Conservation (phyloP, 2,329 filamentous ascomycete genomes). For the Mycogone perniciosa region DNA sequence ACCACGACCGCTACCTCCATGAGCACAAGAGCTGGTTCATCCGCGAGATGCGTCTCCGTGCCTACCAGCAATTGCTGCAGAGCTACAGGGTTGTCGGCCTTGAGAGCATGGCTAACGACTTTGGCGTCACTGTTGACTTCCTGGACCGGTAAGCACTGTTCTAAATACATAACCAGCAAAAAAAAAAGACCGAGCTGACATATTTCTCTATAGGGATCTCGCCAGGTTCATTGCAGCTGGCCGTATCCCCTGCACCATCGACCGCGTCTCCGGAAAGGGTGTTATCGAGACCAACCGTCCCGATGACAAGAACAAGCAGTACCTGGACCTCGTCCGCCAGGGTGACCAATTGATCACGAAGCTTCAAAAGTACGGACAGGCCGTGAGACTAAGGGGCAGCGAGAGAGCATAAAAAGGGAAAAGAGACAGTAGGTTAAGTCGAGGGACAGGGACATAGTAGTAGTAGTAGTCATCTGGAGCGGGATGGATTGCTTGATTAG, state of each 20-base stretch:
- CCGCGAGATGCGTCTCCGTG: constrained; percentile 92
- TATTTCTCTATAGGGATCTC: constrained; percentile 59
- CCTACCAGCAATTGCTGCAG: constrained; percentile 94
- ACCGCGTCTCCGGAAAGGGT: constrained; percentile 90
- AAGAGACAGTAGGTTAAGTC: background rate
- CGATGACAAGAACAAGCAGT: constrained; percentile 99
- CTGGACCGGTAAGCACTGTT: constrained; percentile 68
- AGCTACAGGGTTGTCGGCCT: constrained; percentile 96
- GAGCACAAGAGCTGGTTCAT: constrained; percentile 98
- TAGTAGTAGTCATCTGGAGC: background rate
- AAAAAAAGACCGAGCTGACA: constrained; percentile 6
- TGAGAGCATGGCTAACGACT: constrained; percentile 93
- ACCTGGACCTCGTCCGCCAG: constrained; percentile 95
- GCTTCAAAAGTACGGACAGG: constrained; percentile 97
- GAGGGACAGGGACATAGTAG: background rate
- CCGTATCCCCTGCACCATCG: constrained; percentile 93
- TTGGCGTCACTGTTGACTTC: constrained; percentile 94
- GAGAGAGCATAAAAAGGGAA: constrained; percentile 63
- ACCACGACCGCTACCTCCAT: constrained; percentile 87
- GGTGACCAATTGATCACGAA: constrained; percentile 98
- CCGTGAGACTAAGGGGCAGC: constrained; percentile 87
- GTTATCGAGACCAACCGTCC: constrained; percentile 97
- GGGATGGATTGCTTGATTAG: background rate
- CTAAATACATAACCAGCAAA: background rate
- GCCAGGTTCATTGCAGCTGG: constrained; percentile 95